Conservation (phyloP, 148 eudicot species). For the Amaranthus cruentus region DNA sequence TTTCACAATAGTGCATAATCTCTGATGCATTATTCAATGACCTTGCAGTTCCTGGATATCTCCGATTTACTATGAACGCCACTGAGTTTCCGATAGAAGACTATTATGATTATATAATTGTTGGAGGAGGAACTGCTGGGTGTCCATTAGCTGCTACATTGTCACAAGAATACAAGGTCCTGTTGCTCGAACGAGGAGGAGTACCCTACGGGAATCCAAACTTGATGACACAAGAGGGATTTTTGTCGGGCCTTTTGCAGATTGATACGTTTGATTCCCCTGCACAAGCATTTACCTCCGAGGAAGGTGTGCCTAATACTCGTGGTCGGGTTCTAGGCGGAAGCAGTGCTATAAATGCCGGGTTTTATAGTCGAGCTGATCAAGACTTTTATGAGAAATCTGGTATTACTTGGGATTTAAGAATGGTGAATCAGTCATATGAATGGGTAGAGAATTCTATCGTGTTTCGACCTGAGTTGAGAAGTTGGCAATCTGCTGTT, state of each 20-base stretch:
- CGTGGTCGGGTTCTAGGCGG: conserved; percentile 97
- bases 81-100: conserved; percentile 66
- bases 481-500: conserved; percentile 70
- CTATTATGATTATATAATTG: conserved; percentile 67
- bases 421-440: conserved; percentile 60
- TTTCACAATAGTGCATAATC: neutral
- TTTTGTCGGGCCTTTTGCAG: conserved; percentile 47
- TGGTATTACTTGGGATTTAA: conserved; percentile 57
- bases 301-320: conserved; percentile 89
- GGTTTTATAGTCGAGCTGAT: conserved; percentile 83
- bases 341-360: conserved; percentile 88
- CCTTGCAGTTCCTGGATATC: conserved; percentile 62
- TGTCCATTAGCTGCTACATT: conserved; percentile 86
- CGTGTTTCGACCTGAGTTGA: conserved; percentile 68
- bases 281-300: conserved; percentile 80
- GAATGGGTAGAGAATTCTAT: conserved; percentile 80
- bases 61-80: conserved; percentile 59
- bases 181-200: conserved; percentile 79
- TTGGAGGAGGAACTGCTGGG: conserved; percentile 91
- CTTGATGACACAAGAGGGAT: conserved; percentile 76
- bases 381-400: conserved; percentile 47
- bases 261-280: conserved; percentile 54
- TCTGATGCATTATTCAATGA: conserved; percentile 6
- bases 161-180: conserved; percentile 50
- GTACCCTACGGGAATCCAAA: conserved; percentile 57